phyloP scores from a whole-genome alignment of 2,329 filamentous ascomycete species.

The Arachnomyces sp. region DNA sequence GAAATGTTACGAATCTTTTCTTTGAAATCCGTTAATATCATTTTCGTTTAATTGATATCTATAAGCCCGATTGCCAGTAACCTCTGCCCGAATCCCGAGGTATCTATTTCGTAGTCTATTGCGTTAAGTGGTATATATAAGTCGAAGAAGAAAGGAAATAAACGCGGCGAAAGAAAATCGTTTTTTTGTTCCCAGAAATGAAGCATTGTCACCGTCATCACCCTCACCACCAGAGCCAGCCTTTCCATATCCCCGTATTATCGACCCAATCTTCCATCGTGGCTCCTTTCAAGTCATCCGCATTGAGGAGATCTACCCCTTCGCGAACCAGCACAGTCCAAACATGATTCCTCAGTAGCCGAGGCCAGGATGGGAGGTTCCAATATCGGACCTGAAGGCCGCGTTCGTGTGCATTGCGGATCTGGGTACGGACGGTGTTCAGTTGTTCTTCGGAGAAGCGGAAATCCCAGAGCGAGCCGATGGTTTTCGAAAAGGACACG shows the following conservation, averaged over 20 bases:
- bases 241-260: too few relatives aligned
- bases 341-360: slow-evolving; percentile 44
- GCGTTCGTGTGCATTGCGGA: slow-evolving; percentile 42
- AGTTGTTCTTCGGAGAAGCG: slow-evolving; percentile 39
- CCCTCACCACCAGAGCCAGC: too few relatives aligned
- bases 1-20: not conserved
- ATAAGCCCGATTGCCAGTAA: too few relatives aligned
- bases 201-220: too few relatives aligned
- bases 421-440: slow-evolving; percentile 42
- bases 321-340: slow-evolving; percentile 48
- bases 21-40: not conserved
- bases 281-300: slow-evolving; percentile 47
- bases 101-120: too few relatives aligned
- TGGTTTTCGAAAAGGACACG: slow-evolving; percentile 41
- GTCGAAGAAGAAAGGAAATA: too few relatives aligned
- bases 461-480: slow-evolving; percentile 45
- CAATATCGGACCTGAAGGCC: slow-evolving; percentile 52
- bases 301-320: slow-evolving; percentile 50
- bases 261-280: slow-evolving; percentile 40
- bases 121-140: too few relatives aligned
- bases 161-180: too few relatives aligned
- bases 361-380: slow-evolving; percentile 49
- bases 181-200: too few relatives aligned
- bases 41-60: too few relatives aligned
- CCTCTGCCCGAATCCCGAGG: too few relatives aligned